Evolutionary conservation across 352 stramenopile genomes (phyloP), one percentile per base, ranked within the genome.

Genomic region (Phytophthora syringae): DNA sequence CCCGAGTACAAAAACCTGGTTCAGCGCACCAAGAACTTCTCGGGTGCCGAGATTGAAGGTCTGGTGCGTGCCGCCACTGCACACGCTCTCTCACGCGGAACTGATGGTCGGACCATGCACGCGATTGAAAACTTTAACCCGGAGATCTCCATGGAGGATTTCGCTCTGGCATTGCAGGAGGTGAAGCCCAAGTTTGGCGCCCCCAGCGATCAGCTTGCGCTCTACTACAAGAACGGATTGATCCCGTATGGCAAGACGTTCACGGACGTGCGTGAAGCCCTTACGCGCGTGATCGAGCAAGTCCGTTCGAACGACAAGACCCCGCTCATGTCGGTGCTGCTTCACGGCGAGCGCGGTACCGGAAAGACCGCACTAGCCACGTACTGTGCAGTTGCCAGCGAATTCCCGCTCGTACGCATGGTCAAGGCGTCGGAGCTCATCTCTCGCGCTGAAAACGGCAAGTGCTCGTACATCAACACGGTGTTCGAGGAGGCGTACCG

Each of bases 21-120:
- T 12, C 84, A 97, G 57, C 88, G 93, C 49, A 99, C 96, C 9
- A 99, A 99, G 76, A 99, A 99, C 73, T 99, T 99, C 80, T 99
- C 94, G 0, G 98, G 98, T 54, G 98, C 98, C 2, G 98, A 99
- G 70, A 90, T 99, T 56, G 97, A 99, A 89, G 97, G 98, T 75
- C 82, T 99, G 3, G 96, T 99, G 55, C 98, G 98, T 55, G 94
- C 94, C 4, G 97, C 90, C 32, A 94, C 85, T 20, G 90, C 90
- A 1, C 90, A 95, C 44, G 90, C 90, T 12, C 78, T 95, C 5
- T 92, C 83, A 24, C 82, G 87, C 15, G 87, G 87, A 52, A 95
- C 87, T 6, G 80, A 95, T 53, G 86, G 87, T 39, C 88, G 90
- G 52, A 95, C 82, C 15, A 94, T 94, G 74, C 84, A 94, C 52